Evolutionary conservation across 257 asterid genomes (phyloP).

Genomic region (Lycium ferocissimum): DNA sequence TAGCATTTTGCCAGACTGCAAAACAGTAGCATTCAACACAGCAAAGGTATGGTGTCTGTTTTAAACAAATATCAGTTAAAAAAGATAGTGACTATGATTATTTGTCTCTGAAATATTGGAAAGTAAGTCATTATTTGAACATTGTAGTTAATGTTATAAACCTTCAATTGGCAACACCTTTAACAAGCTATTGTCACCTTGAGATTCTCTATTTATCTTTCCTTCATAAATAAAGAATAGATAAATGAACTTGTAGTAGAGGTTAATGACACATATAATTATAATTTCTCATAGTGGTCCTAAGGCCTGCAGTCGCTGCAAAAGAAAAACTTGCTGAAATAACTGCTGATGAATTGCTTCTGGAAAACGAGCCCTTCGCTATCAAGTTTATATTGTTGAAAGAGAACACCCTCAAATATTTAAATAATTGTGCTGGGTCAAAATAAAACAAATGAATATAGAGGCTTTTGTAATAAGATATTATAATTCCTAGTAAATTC

Average conservation of each 20-base stretch:
- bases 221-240: neutral
- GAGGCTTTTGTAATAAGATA: neutral
- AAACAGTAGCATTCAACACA: constrained; percentile 81
- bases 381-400: constrained; percentile 1
- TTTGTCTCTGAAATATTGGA: constrained; percentile 5
- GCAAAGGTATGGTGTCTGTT: constrained; percentile 67
- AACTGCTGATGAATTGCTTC: neutral
- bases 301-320: neutral
- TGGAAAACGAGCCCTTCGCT: neutral
- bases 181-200: neutral
- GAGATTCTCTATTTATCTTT: neutral
- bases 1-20: constrained; percentile 89
- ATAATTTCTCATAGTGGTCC: neutral
- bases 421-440: neutral
- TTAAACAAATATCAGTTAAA: constrained; percentile 19
- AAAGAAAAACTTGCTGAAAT: neutral
- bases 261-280: neutral
- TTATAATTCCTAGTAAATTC: neutral
- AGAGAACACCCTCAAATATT: neutral
- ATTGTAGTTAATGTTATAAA: neutral
- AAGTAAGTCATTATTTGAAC: neutral
- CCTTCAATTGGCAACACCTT: neutral
- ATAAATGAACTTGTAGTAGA: constrained; percentile 18
- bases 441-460: neutral
- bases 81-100: neutral